Conservation (phyloP, 768 basidiomycete genomes). For the Cytidiella melzeri region DNA sequence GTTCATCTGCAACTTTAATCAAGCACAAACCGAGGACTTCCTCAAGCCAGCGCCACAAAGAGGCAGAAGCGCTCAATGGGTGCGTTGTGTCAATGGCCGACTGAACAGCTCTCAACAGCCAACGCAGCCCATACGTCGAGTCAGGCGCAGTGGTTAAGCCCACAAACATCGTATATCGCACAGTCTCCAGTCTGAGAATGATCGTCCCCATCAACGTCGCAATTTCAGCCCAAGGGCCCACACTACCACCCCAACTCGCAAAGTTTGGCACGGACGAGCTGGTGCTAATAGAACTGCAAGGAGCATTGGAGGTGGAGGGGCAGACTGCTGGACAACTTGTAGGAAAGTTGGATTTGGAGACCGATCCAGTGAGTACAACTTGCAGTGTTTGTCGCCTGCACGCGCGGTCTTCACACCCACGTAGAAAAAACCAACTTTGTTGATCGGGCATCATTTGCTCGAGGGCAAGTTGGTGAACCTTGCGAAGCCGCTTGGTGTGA, state of each 20-base stretch:
- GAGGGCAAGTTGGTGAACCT: slow-evolving; percentile 79
- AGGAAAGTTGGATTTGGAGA: slow-evolving; percentile 67
- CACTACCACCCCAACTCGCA: slow-evolving; percentile 60
- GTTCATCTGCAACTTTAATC: too few relatives aligned
- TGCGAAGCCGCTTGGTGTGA: slow-evolving; percentile 76
- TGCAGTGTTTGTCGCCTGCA: background rate
- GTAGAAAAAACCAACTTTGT: slow-evolving; percentile 72
- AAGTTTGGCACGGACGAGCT: slow-evolving; percentile 74
- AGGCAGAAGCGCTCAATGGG: too few relatives aligned
- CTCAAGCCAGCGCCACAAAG: too few relatives aligned
- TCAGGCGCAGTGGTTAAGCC: too few relatives aligned
- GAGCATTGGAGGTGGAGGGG: slow-evolving; percentile 67
- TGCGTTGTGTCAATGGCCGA: too few relatives aligned
- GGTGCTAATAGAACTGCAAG: slow-evolving; percentile 85
- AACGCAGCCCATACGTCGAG: too few relatives aligned
- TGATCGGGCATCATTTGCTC: slow-evolving; percentile 84
- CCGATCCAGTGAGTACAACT: slow-evolving; percentile 40
- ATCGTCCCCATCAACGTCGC: slow-evolving; percentile 54
- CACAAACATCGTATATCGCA: too few relatives aligned
- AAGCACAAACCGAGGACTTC: too few relatives aligned
- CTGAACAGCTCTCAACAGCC: too few relatives aligned
- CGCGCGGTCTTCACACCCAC: background rate
- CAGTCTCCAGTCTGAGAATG: too few relatives aligned
- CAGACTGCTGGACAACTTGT: slow-evolving; percentile 67
- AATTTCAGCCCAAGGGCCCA: slow-evolving; percentile 26